These are phyloP conservation scores for Cladosporium phlei DNA, from an alignment of 2,329 filamentous ascomycete genomes.

Conservation along the genomic window DNA sequence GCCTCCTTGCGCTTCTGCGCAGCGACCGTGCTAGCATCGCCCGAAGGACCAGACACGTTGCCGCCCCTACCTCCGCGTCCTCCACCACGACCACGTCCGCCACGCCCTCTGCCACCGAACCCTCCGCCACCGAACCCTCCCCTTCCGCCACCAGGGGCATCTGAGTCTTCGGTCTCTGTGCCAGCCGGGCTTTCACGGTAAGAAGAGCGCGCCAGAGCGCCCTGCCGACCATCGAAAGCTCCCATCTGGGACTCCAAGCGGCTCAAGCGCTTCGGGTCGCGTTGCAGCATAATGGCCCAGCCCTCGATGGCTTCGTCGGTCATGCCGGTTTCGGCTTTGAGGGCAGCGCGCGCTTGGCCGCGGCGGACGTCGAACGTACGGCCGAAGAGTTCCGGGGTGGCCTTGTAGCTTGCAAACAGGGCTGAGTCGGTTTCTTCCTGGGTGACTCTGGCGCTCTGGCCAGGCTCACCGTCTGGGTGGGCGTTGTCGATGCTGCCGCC, in stretches of 20 bases:
- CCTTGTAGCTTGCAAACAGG: slow-evolving; percentile 68
- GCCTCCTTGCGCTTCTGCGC: slow-evolving; percentile 74
- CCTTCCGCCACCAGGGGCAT: slow-evolving; percentile 37
- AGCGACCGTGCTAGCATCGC: slow-evolving; percentile 66
- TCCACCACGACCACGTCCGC: slow-evolving; percentile 46
- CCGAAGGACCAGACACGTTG: slow-evolving; percentile 59
- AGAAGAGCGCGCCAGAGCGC: slow-evolving; percentile 59
- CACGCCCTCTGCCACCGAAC: slow-evolving; percentile 47
- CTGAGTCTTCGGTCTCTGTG: slow-evolving; percentile 56
- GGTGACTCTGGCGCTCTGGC: slow-evolving; percentile 36
- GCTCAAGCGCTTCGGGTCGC: slow-evolving; percentile 64
- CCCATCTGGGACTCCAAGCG: slow-evolving; percentile 67
- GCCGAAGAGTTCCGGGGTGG: slow-evolving; percentile 61
- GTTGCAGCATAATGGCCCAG: slow-evolving; percentile 79
- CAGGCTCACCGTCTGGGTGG: slow-evolving; percentile 47
- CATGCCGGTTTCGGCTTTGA: slow-evolving; percentile 78
- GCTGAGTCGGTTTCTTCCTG: slow-evolving; percentile 57
- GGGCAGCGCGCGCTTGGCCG: slow-evolving; percentile 54
- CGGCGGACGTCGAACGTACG: slow-evolving; percentile 67
- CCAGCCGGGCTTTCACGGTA: slow-evolving; percentile 54
- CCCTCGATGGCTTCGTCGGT: slow-evolving; percentile 92
- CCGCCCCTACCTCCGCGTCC: slow-evolving; percentile 37
- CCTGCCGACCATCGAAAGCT: slow-evolving; percentile 62
- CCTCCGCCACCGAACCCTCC: slow-evolving; percentile 39
- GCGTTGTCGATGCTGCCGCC: slow-evolving; percentile 76